A percentile compares a stretch with the other conserved stretches of the same genome.
phyloP scores from a whole-genome alignment of 495 filamentous ascomycete genomes.

The Apodospora peruviana region DNA sequence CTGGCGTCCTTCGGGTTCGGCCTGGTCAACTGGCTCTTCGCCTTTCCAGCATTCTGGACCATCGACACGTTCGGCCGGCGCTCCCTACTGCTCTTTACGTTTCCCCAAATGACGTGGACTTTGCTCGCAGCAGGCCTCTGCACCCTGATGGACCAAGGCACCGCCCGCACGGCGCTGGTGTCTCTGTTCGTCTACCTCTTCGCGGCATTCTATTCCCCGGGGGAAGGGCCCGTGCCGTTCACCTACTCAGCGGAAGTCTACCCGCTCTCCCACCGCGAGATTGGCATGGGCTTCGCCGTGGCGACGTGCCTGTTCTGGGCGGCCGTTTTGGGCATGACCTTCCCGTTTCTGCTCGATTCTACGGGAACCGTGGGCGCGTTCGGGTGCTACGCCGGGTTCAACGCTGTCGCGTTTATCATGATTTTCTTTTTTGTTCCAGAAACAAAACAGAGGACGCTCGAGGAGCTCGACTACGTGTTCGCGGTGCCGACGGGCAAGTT shows the following conservation, averaged over 20 bases:
- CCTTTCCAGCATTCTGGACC: slow-evolving; percentile 74
- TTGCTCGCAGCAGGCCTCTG: slow-evolving; percentile 66
- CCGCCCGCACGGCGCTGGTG: slow-evolving; percentile 56
- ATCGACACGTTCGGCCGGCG: slow-evolving; percentile 84
- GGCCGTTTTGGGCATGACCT: slow-evolving; percentile 57
- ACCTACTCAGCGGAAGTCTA: slow-evolving; percentile 77
- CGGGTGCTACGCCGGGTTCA: slow-evolving; percentile 57
- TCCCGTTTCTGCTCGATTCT: slow-evolving; percentile 55
- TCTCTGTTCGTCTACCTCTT: slow-evolving; percentile 70
- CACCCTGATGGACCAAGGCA: slow-evolving; percentile 50
- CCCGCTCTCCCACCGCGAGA: slow-evolving; percentile 66
- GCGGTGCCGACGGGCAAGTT: slow-evolving; percentile 62
- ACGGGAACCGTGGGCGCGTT: slow-evolving; percentile 53
- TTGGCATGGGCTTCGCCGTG: slow-evolving; percentile 70
- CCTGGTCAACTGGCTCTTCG: slow-evolving; percentile 76
- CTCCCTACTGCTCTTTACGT: slow-evolving; percentile 72
- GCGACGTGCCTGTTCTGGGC: slow-evolving; percentile 66
- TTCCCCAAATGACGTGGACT: slow-evolving; percentile 80
- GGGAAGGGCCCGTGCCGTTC: slow-evolving; percentile 79
- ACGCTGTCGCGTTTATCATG: slow-evolving; percentile 55
- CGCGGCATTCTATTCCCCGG: slow-evolving; percentile 67
- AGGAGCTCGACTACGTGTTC: slow-evolving; percentile 84
- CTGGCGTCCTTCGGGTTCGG: slow-evolving; percentile 76
- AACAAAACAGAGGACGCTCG: slow-evolving; percentile 63
- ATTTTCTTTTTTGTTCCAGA: slow-evolving; percentile 66